Evolutionary conservation across 345 rosid species (phyloP).

Genomic region (Sisymbrium altissimum): DNA sequence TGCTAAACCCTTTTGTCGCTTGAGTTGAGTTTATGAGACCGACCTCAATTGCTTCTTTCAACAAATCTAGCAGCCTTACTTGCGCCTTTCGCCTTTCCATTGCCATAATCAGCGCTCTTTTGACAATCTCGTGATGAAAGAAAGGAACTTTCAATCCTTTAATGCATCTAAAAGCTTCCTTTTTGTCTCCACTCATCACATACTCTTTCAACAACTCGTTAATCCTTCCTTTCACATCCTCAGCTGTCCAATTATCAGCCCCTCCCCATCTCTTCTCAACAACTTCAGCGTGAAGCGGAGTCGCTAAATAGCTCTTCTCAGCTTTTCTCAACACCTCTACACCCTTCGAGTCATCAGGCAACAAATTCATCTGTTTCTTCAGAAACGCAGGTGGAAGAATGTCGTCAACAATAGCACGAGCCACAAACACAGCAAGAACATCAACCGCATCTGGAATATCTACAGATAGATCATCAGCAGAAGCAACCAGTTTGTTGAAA

Average conservation of each 20-base stretch:
- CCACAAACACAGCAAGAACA: slow-evolving; percentile 69
- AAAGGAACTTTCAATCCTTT: slow-evolving; percentile 78
- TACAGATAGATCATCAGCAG: slow-evolving; percentile 76
- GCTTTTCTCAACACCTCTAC: slow-evolving; percentile 60
- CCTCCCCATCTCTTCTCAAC: slow-evolving; percentile 83
- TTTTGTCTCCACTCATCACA: slow-evolving; percentile 65
- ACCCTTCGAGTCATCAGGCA: slow-evolving; percentile 56
- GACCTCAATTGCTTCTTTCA: slow-evolving; percentile 61
- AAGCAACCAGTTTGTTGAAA: slow-evolving; percentile 59
- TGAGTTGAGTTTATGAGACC: slow-evolving; percentile 80
- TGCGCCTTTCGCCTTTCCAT: slow-evolving; percentile 68
- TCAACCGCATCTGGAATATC: slow-evolving; percentile 81
- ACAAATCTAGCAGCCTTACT: slow-evolving; percentile 49
- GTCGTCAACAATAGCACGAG: slow-evolving; percentile 87
- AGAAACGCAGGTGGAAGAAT: slow-evolving; percentile 79
- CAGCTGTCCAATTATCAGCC: slow-evolving; percentile 70
- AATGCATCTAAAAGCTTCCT: slow-evolving; percentile 75
- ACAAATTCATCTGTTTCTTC: slow-evolving; percentile 45
- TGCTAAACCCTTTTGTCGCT: slow-evolving; percentile 65
- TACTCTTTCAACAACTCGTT: slow-evolving; percentile 61
- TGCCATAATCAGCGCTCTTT: slow-evolving; percentile 66
- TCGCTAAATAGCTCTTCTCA: slow-evolving; percentile 69
- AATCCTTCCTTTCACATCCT: slow-evolving; percentile 72
- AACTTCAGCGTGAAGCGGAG: slow-evolving; percentile 74
- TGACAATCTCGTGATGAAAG: slow-evolving; percentile 87